Evolutionary conservation across 805 yeast genomes (phyloP), one percentile per base, ranked within the genome.

Genomic region (Sugiyamaella marilandica): DNA sequence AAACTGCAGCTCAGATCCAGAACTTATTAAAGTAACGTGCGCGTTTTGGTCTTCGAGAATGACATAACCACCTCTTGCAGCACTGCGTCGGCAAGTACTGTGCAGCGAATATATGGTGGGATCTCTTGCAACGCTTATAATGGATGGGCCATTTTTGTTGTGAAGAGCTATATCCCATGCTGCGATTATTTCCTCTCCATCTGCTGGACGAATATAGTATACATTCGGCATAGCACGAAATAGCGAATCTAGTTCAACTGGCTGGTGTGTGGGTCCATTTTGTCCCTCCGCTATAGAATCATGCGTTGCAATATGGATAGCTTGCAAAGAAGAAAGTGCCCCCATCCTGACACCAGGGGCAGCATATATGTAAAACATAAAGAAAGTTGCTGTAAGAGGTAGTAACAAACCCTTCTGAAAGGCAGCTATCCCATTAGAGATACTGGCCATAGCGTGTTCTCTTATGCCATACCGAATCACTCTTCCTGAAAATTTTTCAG

Each of bases 391-490:
- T 4, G 75, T 72, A 16, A 71, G 65, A 1, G 75, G 75, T 50
- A 73, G 65, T 56, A 72, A 66, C 16, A 71, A 65, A 9, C 72
- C 73, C 47, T 61, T 56, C 47, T 60, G 57, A 55, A 54, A 71
- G 72, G 39, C 76, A 65, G 45, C 74, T 65, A 48, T 71, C 83
- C 98, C 98, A 75, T 92, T 92, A 83, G 91, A 81, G 71, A 91
- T 85, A 60, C 97, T 96, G 74, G 96, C 96, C 97, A 92, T 90
- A 71, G 87, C 97, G 75, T 92, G 98, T 79, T 92, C 98, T 76
- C 98, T 85, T 59, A 92, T 95, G 82, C 98, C 98, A 72, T 85
- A 92, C 77, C 97, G 85, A 73, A 69, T 4, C 52, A 39, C 43
- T 11, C 21, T 16, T 5, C 43, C 43, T 14, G 21, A n/a, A 39